Evolutionary conservation across 441 rosid genomes (phyloP), one percentile per base, ranked within the genome.

Genomic region (Euphorbia neoarborescens): DNA sequence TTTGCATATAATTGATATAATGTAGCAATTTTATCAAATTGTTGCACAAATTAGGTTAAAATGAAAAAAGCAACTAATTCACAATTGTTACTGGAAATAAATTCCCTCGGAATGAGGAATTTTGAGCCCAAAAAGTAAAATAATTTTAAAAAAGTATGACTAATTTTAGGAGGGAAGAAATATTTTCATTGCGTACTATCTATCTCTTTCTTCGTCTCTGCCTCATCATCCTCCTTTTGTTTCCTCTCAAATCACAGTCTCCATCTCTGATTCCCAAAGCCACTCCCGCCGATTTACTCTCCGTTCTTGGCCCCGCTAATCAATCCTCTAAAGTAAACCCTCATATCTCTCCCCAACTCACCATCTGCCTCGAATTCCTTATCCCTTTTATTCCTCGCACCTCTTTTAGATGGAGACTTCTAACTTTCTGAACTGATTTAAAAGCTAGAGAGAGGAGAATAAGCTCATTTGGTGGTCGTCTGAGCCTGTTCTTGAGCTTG

Each of bases 381-480:
- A 91, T 89, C 27, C 96, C 94, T 2, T 85, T 89, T 75, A 34
- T 77, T 65, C 82, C 90, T 19, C 19, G 22, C 57, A 62, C 70
- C 8, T 54, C 79, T 28, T 11, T 2, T 44, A 62, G 73, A 34
- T 77, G 80, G 61, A 73, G 64, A 30, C 82, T 84, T 70, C n/a
- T n/a, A n/a, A 48, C 59, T 5, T 61, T 0, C 25, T 48, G 6
- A 65, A 69, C 62, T 66, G 73, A 25, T n/a, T 62, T 5, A 67
- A 73, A 65, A 69, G 44, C 42, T 70, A 15, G 54, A 68, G 69
- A 15, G 79, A 78, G 20, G 88, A 82, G 66, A 81, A 89, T 68
- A 81, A 82, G 75, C 87, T 90, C 65, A 70, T 92, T 20, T 92
- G 98, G 98, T 84, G 94, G 90, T 96, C 95, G 20, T 96, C 96